Base-by-base conservation (phyloP, 2,329 filamentous ascomycete genomes). In the Chrysosporium keratinophilum region DNA sequence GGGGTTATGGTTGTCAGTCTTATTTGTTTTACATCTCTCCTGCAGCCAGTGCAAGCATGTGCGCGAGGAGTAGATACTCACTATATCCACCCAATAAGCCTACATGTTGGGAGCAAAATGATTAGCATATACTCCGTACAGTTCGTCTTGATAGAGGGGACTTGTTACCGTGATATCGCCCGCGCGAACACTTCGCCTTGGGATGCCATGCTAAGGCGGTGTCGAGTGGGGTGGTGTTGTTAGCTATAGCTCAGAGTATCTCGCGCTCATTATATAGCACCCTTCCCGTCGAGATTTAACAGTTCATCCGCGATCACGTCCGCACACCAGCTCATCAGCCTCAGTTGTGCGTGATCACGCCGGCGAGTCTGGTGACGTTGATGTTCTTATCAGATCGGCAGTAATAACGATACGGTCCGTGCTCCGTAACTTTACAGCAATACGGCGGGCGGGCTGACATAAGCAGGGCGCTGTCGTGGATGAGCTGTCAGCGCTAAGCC, bases 41-140 rank as follows among this genome's bases (percentile, higher is more conserved):
- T 5, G n/a, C 15, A 42, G 28, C 7, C 28, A 33, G 33, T n/a
- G 17, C 6, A 56, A 33, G n/a, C n/a, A n/a, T n/a, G n/a, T n/a
- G n/a, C n/a, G n/a, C n/a, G n/a, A n/a, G n/a, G n/a, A n/a, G n/a
- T 28, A 35, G 35, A 42, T 33, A 63, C 71, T 61, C 69, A 75
- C 73, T 90, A 90, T 64, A 84, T 71, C 85, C 86, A 89, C 68
- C 86, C 86, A 61, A 87, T 80, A 33, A 85, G 64, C 64, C 74
- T 77, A 49, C 78, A 82, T 15, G 80, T 52, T 54, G 7, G 3
- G 23, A 47, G 54, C 19, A 50, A 34, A 11, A 10, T n/a, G 28
- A 20, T 54, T 35, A 54, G 51, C 23, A 23, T 43, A 5, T 17
- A 6, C 31, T 15, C 40, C 7, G 3, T 12, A 23, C 5, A 17